Base-by-base conservation (phyloP, 1,139 yeast genomes). In the Candida anutae region DNA sequence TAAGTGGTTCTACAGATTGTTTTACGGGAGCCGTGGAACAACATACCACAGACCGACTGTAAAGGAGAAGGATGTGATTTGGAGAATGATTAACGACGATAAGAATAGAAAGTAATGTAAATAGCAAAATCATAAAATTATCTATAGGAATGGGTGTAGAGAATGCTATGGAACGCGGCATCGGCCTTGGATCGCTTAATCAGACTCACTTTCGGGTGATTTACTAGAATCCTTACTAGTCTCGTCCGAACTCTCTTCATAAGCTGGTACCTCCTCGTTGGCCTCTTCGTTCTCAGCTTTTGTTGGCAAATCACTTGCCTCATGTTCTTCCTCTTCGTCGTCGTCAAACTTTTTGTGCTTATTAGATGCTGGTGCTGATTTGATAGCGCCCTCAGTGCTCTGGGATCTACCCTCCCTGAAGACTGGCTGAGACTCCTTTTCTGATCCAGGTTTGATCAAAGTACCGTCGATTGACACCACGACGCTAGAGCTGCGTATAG, bases 391-490 rank as follows among this genome's bases (percentile, higher is more conserved):
- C n/a, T 13, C 23, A 21, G 13, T 6, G 10, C 27, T 27, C 1
- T 57, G 44, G 4, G 53, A 31, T 25, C 58, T 50, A 31, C 58
- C 51, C 33, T 55, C 58, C 40, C 55, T 50, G 25, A 43, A 55
- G 3, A 72, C 67, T 1, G 80, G 78, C 44, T 69, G 72, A 11
- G 69, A 61, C 33, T 70, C 81, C 34, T 55, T 56, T 38, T 74
- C 79, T 24, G 62, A 55, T n/a, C 77, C 79, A 3, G 82, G 80
- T 37, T 62, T 50, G 24, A 83, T 54, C 37, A 88, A 62, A 0
- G 95, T 77, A 11, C 97, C 97, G 38, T 85, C 94, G 11, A 88
- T 69, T 5, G 93, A 79, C 13, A 87, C 77, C 33, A 85, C 79
- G 51, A 77, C 77, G 11, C 95, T 94, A 4, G 88, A 71, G 12